A percentile compares a stretch with the other conserved stretches of the same genome.
Evolutionary conservation across 208 protist genomes (phyloP).

Genomic region (Crithidia acanthocephali): DNA sequence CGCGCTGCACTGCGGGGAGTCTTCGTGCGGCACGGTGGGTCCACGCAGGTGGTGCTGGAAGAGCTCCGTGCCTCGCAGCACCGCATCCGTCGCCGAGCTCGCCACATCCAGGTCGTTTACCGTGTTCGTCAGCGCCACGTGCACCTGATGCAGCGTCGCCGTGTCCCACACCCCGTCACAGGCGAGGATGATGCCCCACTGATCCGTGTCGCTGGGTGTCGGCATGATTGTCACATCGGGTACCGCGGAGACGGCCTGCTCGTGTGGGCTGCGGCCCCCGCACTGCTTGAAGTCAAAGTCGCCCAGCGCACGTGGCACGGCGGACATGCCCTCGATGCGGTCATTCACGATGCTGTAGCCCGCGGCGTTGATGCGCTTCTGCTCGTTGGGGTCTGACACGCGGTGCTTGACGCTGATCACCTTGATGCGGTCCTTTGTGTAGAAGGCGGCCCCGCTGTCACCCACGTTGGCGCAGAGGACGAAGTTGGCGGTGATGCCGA

Average conservation of each 20-base stretch:
- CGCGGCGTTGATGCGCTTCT: conserved; percentile 57
- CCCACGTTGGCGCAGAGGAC: conserved; percentile 85
- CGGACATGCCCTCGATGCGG: conserved; percentile 82
- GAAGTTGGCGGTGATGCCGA: conserved; percentile 73
- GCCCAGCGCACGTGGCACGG: conserved; percentile 78
- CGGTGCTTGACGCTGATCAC: conserved; percentile 72
- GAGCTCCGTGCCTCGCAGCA: conserved; percentile 55
- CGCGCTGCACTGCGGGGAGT: not conserved
- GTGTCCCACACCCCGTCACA: conserved; percentile 90
- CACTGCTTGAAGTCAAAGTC: conserved; percentile 93
- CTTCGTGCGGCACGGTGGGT: not conserved
- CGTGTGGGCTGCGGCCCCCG: conserved; percentile 41
- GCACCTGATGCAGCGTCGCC: conserved; percentile 73
- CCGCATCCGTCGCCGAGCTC: conserved; percentile 50
- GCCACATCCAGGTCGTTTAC: conserved; percentile 69
- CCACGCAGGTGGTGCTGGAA: conserved; percentile 34
- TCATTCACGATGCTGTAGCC: conserved; percentile 57
- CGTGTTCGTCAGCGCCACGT: conserved; percentile 75
- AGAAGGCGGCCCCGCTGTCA: conserved; percentile 78
- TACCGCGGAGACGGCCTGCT: conserved; percentile 75
- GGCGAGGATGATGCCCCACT: conserved; percentile 77
- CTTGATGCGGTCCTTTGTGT: conserved; percentile 46
- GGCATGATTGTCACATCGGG: conserved; percentile 75
- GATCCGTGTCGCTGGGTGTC: conserved; percentile 45
- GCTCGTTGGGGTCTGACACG: conserved; percentile 50